These are phyloP conservation scores for Puccinia coronata DNA, from an alignment of 1,284 basidiomycete species.

Conservation along the genomic window DNA sequence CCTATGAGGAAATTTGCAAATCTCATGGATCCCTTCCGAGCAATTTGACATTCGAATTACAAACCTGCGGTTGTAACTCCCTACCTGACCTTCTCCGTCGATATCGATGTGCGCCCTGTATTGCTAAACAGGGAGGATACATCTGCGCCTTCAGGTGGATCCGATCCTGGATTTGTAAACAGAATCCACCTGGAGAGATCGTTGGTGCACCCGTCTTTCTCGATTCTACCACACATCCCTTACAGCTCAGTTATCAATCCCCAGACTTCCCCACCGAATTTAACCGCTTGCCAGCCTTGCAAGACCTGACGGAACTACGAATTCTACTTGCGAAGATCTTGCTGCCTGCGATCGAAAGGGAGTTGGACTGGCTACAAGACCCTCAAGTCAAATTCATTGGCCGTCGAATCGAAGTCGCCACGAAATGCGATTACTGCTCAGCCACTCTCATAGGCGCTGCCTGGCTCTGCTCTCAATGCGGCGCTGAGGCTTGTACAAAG, in stretches of 20 bases:
- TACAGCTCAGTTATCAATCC: constrained; percentile 17
- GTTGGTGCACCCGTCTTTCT: constrained; percentile 35
- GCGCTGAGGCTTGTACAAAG: constrained; percentile 33
- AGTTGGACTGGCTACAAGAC: constrained; percentile 18
- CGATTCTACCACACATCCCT: neutral
- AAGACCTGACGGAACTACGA: constrained; percentile 16
- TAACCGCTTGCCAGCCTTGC: neutral
- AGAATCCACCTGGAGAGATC: neutral
- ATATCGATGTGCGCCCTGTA: constrained; percentile 34
- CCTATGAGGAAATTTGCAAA: constrained; percentile 5
- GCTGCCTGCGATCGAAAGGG: constrained; percentile 15
- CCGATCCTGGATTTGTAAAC: constrained; percentile 20
- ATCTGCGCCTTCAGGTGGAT: constrained; percentile 37
- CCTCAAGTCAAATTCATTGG: constrained; percentile 35
- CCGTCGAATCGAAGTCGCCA: constrained; percentile 16
- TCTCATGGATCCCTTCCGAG: neutral
- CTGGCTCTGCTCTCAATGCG: constrained; percentile 40
- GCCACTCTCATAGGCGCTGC: constrained; percentile 35
- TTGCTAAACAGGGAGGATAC: neutral
- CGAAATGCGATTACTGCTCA: constrained; percentile 48
- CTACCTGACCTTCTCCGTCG: constrained; percentile 7
- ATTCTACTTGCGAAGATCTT: neutral
- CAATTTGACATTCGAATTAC: constrained; percentile 16
- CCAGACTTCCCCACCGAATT: constrained; percentile 26
- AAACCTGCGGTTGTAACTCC: neutral